Base-by-base conservation (phyloP, 2,329 filamentous ascomycete genomes). In the Botrytis tulipae region DNA sequence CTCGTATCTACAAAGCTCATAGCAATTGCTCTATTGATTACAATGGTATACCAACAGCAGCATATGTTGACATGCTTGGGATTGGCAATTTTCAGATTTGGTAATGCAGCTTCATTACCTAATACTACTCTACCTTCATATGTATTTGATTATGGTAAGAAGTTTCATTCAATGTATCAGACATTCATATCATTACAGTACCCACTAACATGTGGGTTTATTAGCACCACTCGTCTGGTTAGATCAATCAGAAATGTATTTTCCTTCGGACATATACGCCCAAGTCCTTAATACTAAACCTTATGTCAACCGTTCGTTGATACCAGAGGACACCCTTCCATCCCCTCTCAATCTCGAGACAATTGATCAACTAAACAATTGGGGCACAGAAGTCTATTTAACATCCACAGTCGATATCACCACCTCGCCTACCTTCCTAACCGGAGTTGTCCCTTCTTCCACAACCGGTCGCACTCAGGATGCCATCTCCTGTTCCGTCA, bases 361-460 rank as follows among this genome's bases (percentile, higher is more conserved):
- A 70, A 81, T 88, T n/a, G 81, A 85, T 75, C 74, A 77, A 5
- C 81, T 88, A 18, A 87, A 88, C 74, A 67, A 74, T 6, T 79
- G 83, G 71, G 85, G 84, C 0, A 70, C 74, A 4, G 61, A 77
- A 61, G 82, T 87, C 10, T 88, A 84, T 73, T 78, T 88, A 14
- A 87, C 86, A 0, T 86, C 86, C 5, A 81, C 82, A 22, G 81
- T 85, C 60, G 85, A 86, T 25, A 84, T 87, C 16, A 82, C 83
- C 66, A 82, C 82, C 5, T 78, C 82, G 12, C 86, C 85, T 4
- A 60, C 79, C 14, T 88, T 85, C 84, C 83, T 87, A 61, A 77
- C 83, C 44, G 90, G 90, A 32, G 84, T 87, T 0, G 82, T 81
- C 10, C 89, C 90, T 0, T 84, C 88, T 77, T 78, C 78, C 35